These are phyloP conservation scores for Aureobasidium mangrovei DNA, from an alignment of 2,329 filamentous ascomycete genomes.

Conservation along the genomic window DNA sequence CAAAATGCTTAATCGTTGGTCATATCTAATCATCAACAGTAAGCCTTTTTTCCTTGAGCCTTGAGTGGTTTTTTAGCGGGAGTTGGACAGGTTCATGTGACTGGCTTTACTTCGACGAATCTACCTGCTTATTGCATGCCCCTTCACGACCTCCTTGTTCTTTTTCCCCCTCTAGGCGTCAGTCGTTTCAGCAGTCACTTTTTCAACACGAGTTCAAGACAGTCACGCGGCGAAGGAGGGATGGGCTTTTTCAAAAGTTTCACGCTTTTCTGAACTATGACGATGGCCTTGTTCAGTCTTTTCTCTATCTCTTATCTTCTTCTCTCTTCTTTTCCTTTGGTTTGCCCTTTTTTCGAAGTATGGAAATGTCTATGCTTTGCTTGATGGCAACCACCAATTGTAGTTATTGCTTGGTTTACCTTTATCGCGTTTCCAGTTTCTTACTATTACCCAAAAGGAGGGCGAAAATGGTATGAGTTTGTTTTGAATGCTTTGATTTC, in stretches of 20 bases:
- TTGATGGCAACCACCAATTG: background rate
- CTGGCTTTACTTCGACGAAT: slow-evolving; percentile 18
- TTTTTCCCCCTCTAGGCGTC: slow-evolving; percentile 15
- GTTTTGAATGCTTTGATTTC: background rate
- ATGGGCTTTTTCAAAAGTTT: slow-evolving; percentile 14
- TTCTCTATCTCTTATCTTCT: slow-evolving; percentile 10
- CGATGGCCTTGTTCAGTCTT: slow-evolving; percentile 6
- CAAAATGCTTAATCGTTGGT: background rate
- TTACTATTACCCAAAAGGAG: slow-evolving; percentile 9
- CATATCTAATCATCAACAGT: slow-evolving; percentile 18
- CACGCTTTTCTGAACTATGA: slow-evolving; percentile 10
- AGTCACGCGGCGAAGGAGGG: slow-evolving; percentile 14
- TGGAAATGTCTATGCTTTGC: slow-evolving; percentile 5
- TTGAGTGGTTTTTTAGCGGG: slow-evolving; percentile 35
- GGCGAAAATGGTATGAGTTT: slow-evolving; percentile 12
- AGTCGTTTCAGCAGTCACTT: slow-evolving; percentile 11
- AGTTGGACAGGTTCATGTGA: slow-evolving; percentile 27
- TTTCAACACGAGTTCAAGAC: slow-evolving; percentile 10
- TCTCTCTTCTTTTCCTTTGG: background rate
- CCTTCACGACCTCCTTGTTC: slow-evolving; percentile 16
- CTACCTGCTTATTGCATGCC: slow-evolving; percentile 18
- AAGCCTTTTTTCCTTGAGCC: slow-evolving; percentile 30
- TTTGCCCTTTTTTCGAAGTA: background rate
- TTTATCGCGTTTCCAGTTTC: slow-evolving; percentile 10
- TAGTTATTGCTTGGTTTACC: slow-evolving; percentile 12